Percentiles rank a stretch among this genome's conserved stretches.
Conservation (phyloP, 2,329 filamentous ascomycete genomes). For the Bipolaris bicolor region DNA sequence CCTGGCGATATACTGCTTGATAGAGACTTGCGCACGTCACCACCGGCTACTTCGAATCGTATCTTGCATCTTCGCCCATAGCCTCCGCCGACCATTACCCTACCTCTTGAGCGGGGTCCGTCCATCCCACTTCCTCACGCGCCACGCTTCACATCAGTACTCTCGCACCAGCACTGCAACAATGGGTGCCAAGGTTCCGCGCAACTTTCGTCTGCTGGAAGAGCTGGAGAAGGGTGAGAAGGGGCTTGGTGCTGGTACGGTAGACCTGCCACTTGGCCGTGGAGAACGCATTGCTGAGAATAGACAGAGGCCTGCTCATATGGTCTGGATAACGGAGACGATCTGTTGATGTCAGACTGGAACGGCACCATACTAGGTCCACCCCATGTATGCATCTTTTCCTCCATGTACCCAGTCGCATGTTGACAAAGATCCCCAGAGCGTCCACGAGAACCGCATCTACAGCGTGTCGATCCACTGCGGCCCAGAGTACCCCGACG, state of each 20-base stretch:
- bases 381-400: constrained; percentile 74
- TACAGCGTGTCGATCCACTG: constrained; percentile 98
- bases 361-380: constrained; percentile 97
- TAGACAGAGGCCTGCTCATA: constrained; percentile 90
- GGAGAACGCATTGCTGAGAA: constrained; percentile 13
- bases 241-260: constrained; percentile 82
- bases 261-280: neutral
- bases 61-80: constrained; percentile 3
- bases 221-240: constrained; percentile 99
- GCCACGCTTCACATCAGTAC: constrained; percentile 20
- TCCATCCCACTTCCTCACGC: constrained; percentile 35
- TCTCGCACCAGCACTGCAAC: constrained; percentile 20
- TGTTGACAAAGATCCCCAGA: constrained; percentile 58
- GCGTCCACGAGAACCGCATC: constrained; percentile 97
- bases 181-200: constrained; percentile 79
- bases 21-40: constrained; percentile 4
- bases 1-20: neutral
- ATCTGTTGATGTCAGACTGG: constrained; percentile 98
- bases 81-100: constrained; percentile 8
- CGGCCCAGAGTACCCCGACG: constrained; percentile 85
- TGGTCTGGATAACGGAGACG: constrained; percentile 90
- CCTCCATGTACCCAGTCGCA: neutral
- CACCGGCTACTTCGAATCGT: neutral
- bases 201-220: constrained; percentile 95
- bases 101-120: constrained; percentile 42